These are phyloP conservation scores for Liriodendron chinense DNA, from an alignment of 164 flowering plant species.

Conservation along the genomic window DNA sequence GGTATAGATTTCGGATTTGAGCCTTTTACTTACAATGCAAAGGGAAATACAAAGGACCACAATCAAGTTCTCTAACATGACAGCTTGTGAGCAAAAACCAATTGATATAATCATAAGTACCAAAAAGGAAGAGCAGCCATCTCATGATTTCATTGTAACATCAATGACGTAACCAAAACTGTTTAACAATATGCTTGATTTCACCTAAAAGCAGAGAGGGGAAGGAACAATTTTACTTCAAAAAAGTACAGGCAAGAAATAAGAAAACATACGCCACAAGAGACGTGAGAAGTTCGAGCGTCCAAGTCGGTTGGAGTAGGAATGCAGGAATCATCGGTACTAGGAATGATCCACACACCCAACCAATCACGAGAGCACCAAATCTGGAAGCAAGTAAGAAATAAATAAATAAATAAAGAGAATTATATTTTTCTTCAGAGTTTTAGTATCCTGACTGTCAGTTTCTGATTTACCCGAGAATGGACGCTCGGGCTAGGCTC, in stretches of 20 bases:
- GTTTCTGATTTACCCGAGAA: conserved; percentile 59
- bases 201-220: neutral
- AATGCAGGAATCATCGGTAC: conserved; percentile 71
- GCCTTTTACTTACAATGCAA: neutral
- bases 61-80: neutral
- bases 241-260: conserved; percentile 82
- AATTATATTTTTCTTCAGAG: neutral
- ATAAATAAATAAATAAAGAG: neutral
- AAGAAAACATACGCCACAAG: conserved; percentile 66
- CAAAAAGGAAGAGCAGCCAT: neutral
- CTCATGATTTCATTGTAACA: neutral
- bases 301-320: conserved; percentile 74
- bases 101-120: neutral
- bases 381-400: conserved; percentile 38
- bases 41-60: neutral
- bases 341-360: conserved; percentile 74
- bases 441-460: neutral
- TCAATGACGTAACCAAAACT: neutral
- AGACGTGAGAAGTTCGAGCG: conserved; percentile 88
- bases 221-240: conserved; percentile 44
- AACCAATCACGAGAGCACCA: conserved; percentile 78
- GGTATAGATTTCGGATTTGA: neutral
- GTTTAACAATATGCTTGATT: neutral
- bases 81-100: neutral
- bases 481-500: conserved; percentile 67